Base-by-base conservation (phyloP, 768 basidiomycete genomes). In the Podaxis rugospora region DNA sequence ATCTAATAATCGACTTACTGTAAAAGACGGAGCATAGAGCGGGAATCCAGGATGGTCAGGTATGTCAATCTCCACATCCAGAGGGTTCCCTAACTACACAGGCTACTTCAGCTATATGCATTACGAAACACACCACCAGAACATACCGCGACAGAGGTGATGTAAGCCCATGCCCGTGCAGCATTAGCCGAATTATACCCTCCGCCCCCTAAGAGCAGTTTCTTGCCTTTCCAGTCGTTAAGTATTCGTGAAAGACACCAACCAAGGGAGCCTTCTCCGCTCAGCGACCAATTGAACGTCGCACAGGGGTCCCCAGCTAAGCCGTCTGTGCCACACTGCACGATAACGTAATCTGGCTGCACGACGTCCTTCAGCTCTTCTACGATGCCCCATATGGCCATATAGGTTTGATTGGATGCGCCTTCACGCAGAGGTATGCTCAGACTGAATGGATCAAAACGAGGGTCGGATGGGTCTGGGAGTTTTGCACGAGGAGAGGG, bases 291-390 rank as follows among this genome's bases (percentile, higher is more conserved):
- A 70, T 93, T 88, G 79, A 89, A 87, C 2, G 83, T 80, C 3
- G 81, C 80, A 72, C 87, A 87, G 1, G 90, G 88, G 71, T 97
- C 95, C 0, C 89, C 92, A 0, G 92, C 87, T 2, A 98, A 80
- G 0, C 87, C 92, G 65, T 98, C 95, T 1, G 86, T 84, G 1
- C 95, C 95, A 59, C 93, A 93, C 67, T 97, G 94, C 0, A 97
- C 67, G 0, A 96, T 81, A 13, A 93, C 71, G 66, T 83, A 92
- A 65, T 95, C 90, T 0, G 95, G 95, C 3, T 75, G 67, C 70
- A 89, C 95, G 0, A 80, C 77, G 11, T 78, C 74, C 61, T 73
- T 82, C 23, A 95, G 74, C 2, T 71, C 72, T 65, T 92, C 85
- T 16, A 97, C 75, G 49, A 82, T 70, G 0, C 77, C 70, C 87